Evolutionary conservation across 768 basidiomycete species (phyloP).

Genomic region (Auriscalpium orientale): DNA sequence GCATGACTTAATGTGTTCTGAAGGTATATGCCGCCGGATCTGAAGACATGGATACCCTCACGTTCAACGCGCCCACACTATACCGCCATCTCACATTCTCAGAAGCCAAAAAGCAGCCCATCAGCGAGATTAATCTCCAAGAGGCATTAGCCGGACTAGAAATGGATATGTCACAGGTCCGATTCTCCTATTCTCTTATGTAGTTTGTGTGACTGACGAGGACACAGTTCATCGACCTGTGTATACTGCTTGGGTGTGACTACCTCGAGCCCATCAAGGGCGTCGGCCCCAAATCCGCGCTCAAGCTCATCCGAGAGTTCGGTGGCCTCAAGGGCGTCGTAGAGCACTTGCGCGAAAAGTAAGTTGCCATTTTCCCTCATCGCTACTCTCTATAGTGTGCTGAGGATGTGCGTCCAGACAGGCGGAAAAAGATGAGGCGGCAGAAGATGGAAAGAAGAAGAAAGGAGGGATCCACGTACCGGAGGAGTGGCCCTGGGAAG

Average conservation of each 20-base stretch:
- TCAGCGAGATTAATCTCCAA: constrained; percentile 82
- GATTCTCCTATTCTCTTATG: not conserved
- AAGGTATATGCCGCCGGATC: constrained; percentile 96
- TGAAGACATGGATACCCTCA: constrained; percentile 99
- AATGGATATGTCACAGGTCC: constrained; percentile 87
- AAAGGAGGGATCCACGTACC: constrained; percentile 78
- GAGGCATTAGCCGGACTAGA: constrained; percentile 80
- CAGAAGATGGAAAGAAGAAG: constrained; percentile 51
- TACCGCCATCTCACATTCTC: constrained; percentile 96
- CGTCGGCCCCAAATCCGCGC: constrained; percentile 89
- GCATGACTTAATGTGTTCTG: not conserved
- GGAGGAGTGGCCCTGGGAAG: constrained; percentile 96
- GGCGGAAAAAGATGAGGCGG: constrained; percentile 33
- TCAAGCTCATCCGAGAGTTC: constrained; percentile 86
- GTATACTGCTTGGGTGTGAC: constrained; percentile 94
- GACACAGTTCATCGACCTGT: constrained; percentile 86
- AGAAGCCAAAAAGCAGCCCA: constrained; percentile 95
- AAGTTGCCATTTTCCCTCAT: constrained; percentile 12
- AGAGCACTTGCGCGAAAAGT: constrained; percentile 75
- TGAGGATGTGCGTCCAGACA: constrained; percentile 26
- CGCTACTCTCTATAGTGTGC: constrained; percentile 7
- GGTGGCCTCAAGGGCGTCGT: constrained; percentile 66
- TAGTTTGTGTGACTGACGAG: not conserved
- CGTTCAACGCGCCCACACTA: constrained; percentile 86
- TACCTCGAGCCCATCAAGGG: constrained; percentile 99